phyloP scores from a whole-genome alignment of 257 asterid genomes.

The Jasminum sambac region DNA sequence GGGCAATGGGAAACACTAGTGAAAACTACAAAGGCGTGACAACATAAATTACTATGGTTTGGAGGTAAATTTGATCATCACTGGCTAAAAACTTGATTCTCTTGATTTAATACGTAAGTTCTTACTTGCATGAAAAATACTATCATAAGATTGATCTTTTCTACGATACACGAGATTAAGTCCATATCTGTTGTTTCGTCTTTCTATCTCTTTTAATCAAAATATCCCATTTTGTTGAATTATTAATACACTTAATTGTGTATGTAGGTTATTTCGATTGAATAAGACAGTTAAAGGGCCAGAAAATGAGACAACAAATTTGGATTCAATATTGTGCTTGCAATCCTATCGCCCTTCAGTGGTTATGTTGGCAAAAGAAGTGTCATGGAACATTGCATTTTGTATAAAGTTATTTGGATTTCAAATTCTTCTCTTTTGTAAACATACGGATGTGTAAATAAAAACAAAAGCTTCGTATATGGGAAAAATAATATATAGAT shows the following conservation, averaged over 20 bases:
- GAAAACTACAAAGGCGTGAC: slow-evolving; percentile 46
- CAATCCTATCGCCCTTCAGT: background rate
- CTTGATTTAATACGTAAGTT: background rate
- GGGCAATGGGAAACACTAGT: slow-evolving; percentile 64
- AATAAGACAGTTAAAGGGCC: no score
- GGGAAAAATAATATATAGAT: background rate
- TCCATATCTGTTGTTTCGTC: background rate
- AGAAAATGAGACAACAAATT: no score
- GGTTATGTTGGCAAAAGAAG: slow-evolving; percentile 11
- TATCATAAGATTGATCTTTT: slow-evolving; percentile 38
- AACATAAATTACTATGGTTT: slow-evolving; percentile 47
- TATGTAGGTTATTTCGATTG: no score
- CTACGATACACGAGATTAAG: slow-evolving; percentile 47
- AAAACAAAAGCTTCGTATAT: background rate
- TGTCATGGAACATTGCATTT: background rate
- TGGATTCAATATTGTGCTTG: slow-evolving; percentile 8
- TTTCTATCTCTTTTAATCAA: no score
- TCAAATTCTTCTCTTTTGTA: background rate
- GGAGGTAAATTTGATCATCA: slow-evolving; percentile 41
- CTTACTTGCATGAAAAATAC: background rate
- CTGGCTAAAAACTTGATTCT: background rate
- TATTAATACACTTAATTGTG: no score
- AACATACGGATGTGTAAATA: background rate
- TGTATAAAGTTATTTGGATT: background rate
- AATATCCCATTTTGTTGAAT: no score